These are phyloP conservation scores for Rhynchospora pubera DNA, from an alignment of 176 grass and related monocot species.

Conservation along the genomic window DNA sequence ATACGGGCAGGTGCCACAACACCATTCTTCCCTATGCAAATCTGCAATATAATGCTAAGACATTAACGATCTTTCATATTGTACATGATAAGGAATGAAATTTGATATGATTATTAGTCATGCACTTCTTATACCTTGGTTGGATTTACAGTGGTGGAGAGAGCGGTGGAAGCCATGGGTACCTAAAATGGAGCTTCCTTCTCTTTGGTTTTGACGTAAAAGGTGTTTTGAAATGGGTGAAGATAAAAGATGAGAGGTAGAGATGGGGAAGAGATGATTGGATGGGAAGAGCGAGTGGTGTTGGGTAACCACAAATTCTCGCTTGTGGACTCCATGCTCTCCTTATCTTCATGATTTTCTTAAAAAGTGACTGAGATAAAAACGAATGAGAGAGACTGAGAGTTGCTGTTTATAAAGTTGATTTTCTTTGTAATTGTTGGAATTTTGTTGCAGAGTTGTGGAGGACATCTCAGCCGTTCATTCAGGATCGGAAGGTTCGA, in stretches of 20 bases:
- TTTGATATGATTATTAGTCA: not conserved
- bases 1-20: conserved; percentile 25
- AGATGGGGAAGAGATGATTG: conserved; percentile 31
- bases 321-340: conserved; percentile 16
- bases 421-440: too few species aligned
- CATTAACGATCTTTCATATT: too few species aligned
- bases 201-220: not conserved
- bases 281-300: conserved; percentile 29
- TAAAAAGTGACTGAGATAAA: conserved; percentile 12
- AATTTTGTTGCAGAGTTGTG: too few species aligned
- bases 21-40: conserved; percentile 39
- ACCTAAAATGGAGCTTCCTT: not conserved
- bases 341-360: conserved; percentile 12
- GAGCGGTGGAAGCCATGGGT: conserved; percentile 85
- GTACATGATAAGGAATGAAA: not conserved
- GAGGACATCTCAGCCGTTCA: too few species aligned
- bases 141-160: conserved; percentile 67
- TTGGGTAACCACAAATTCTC: conserved; percentile 39
- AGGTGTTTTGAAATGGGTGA: conserved; percentile 32
- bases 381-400: not conserved
- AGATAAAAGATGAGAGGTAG: conserved; percentile 10
- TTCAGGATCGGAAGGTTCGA: too few species aligned
- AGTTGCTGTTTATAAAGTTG: too few species aligned
- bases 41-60: conserved; percentile 18
- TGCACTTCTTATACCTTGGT: conserved; percentile 41